Evolutionary conservation across 306 rosid genomes (phyloP).

Genomic region (Fagus sylvatica): DNA sequence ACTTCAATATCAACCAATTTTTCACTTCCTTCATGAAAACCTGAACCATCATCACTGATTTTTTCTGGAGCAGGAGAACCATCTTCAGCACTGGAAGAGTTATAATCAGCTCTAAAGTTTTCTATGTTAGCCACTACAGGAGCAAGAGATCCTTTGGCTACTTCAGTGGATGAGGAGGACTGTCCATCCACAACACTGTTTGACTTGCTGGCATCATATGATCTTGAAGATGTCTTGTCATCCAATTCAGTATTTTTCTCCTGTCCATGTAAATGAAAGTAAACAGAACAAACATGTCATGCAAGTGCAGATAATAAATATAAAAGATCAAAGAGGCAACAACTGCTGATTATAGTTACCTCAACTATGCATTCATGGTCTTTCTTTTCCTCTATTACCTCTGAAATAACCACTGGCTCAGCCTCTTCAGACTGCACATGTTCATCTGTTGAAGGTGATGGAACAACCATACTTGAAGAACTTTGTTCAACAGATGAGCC

Average conservation of each 20-base stretch:
- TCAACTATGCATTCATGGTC: constrained; percentile 17
- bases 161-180: constrained; percentile 15
- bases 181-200: constrained; percentile 20
- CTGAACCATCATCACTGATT: constrained; percentile 11
- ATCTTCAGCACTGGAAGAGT: constrained; percentile 8
- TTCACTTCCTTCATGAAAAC: constrained; percentile 28
- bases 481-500: constrained; percentile 27
- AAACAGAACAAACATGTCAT: background rate
- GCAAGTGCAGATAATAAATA: background rate
- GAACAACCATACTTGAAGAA: constrained; percentile 22
- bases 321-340: background rate
- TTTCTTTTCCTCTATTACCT: constrained; percentile 14
- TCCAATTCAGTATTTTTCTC: constrained; percentile 22
- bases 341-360: constrained; percentile 23
- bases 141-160: background rate
- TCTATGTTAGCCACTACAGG: constrained; percentile 11
- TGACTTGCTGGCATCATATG: constrained; percentile 16
- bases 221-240: constrained; percentile 11
- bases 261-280: constrained; percentile 13
- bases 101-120: constrained; percentile 4
- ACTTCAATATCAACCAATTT: constrained; percentile 22
- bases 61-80: constrained; percentile 16
- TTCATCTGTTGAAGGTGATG: constrained; percentile 14
- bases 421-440: constrained; percentile 24
- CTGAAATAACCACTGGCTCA: constrained; percentile 10